Evolutionary conservation across 345 rosid species (phyloP), one percentile per base, ranked within the genome.

Genomic region (Hibiscus syriacus): DNA sequence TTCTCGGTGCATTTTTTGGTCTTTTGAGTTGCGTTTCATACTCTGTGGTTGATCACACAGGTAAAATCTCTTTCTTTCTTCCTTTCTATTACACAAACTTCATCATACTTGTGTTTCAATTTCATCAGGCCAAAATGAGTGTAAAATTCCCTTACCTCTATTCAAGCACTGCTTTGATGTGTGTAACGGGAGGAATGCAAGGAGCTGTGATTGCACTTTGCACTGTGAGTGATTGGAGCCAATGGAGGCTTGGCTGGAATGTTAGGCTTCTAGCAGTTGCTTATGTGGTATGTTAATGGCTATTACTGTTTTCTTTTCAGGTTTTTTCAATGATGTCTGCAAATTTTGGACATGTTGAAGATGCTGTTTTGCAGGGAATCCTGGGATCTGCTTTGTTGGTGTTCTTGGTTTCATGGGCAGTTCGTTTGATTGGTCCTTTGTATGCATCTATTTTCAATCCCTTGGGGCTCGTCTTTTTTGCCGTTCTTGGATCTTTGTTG

Each of bases 171-270:
- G 85, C 86, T 20, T 70, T 85, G 54, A 82, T 81, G 76, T 39
- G 72, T 46, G 0, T 77, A 13, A 82, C 80, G 85, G 87, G 71
- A n/a, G 66, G 84, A 3, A 68, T 83, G 5, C 88, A 86, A 16
- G 48, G 80, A 5, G 53, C 60, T 36, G 59, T 61, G 1, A 69
- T 61, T 53, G 86, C 87, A 0, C 36, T 89, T 6, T 80, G 73
- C 60, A 67, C 53, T 6, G 86, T 82, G 59, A 81, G 72, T 57
- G 85, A 83, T 54, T 72, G 80, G 84, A 17, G 27, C 25, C 80
- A 82, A 29, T 86, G 96, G 86, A 89, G 79, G 65, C 57, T 89
- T 30, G 85, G 87, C 0, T 89, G 81, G 86, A 73, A 86, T 54
- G 71, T 83, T 66, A 70, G 81, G 67, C 83, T 86, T 41, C 67